These are phyloP conservation scores for Pseudogymnoascus sp. DNA, from an alignment of 2,329 filamentous ascomycete species.

Conservation along the genomic window DNA sequence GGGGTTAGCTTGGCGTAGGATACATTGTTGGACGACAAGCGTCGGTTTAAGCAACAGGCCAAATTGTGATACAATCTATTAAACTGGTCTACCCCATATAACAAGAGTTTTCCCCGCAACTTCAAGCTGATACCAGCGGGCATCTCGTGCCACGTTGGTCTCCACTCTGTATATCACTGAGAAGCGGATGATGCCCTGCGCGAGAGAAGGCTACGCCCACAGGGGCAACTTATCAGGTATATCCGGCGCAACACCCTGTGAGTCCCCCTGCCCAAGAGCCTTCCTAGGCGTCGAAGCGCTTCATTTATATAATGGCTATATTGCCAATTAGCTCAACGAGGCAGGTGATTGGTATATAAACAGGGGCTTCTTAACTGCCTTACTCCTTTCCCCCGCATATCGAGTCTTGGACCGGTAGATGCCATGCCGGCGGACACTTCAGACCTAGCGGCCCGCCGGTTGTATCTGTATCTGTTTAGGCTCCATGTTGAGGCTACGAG, in stretches of 20 bases:
- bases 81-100: background rate
- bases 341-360: background rate
- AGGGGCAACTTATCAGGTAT: background rate
- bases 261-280: background rate
- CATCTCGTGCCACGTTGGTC: background rate
- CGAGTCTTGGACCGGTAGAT: background rate
- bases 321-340: background rate
- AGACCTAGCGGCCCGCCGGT: background rate
- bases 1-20: background rate
- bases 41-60: background rate
- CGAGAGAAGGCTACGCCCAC: background rate
- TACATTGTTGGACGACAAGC: background rate
- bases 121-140: background rate
- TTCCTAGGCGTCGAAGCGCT: background rate
- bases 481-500: background rate
- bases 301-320: conserved; percentile 1
- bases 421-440: background rate
- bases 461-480: background rate
- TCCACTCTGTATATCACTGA: background rate
- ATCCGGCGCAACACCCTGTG: background rate
- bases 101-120: conserved; percentile 7
- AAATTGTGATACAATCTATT: background rate
- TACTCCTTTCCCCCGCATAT: background rate
- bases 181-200: background rate
- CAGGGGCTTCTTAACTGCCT: background rate